A percentile compares a stretch with the other conserved stretches of the same genome.
These are phyloP conservation scores for Boletellus sp. DNA, from an alignment of 1,284 basidiomycete species.

Conservation along the genomic window DNA sequence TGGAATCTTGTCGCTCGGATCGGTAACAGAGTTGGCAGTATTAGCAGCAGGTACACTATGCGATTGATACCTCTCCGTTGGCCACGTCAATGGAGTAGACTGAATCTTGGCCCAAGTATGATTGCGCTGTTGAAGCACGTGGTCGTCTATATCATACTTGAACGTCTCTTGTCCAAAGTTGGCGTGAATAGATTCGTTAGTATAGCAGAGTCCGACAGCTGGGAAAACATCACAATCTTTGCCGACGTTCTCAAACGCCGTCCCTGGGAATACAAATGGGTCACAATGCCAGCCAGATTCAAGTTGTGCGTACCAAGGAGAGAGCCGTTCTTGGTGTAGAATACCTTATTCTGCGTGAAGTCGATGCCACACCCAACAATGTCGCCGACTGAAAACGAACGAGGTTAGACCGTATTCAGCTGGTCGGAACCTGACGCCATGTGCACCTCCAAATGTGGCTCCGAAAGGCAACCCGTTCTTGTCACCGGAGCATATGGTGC, in stretches of 20 bases:
- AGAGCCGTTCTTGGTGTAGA: constrained; percentile 87
- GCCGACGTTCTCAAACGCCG: constrained; percentile 72
- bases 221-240: constrained; percentile 68
- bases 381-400: constrained; percentile 61
- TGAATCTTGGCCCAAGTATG: constrained; percentile 63
- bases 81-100: constrained; percentile 43
- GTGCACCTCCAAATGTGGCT: constrained; percentile 69
- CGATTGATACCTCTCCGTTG: constrained; percentile 14
- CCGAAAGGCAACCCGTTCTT: constrained; percentile 74
- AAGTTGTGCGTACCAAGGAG: constrained; percentile 57
- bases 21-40: constrained; percentile 7
- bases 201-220: constrained; percentile 81
- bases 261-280: constrained; percentile 41
- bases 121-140: constrained; percentile 66
- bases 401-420: constrained; percentile 1
- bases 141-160: constrained; percentile 82
- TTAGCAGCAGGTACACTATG: constrained; percentile 7
- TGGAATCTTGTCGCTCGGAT: constrained; percentile 35
- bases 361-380: constrained; percentile 88
- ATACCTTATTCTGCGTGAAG: constrained; percentile 72
- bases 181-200: constrained; percentile 66
- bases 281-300: constrained; percentile 4
- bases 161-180: constrained; percentile 88
- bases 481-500: constrained; percentile 71
- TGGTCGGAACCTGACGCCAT: background rate